A percentile compares a stretch with the other conserved stretches of the same genome.
These are phyloP conservation scores for Aspergillus egyptiacus DNA, from an alignment of 495 filamentous ascomycete genomes.

Conservation along the genomic window DNA sequence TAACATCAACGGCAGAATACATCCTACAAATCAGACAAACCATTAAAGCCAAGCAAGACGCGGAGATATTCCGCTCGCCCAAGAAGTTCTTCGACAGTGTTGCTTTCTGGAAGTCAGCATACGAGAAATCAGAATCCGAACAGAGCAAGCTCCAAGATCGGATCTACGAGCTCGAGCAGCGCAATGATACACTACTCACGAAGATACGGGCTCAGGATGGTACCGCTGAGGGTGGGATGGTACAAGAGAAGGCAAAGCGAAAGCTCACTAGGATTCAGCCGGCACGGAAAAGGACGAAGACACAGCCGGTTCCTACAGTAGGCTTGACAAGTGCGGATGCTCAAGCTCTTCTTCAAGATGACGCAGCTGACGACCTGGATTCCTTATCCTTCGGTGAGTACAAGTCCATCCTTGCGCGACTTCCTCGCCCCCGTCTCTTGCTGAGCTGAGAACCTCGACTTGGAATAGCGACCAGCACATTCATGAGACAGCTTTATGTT, in stretches of 20 bases:
- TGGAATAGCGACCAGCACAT: conserved; percentile 13
- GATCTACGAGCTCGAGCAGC: conserved; percentile 38
- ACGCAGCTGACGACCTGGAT: not conserved
- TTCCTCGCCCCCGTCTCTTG: too few relatives aligned
- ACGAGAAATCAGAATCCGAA: conserved; percentile 38
- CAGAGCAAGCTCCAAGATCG: conserved; percentile 40
- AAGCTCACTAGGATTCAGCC: conserved; percentile 13
- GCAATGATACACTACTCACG: conserved; percentile 22
- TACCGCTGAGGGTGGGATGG: not conserved
- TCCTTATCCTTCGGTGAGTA: conserved; percentile 12
- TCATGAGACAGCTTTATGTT: conserved; percentile 30
- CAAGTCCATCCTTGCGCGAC: not conserved
- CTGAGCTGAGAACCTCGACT: not conserved
- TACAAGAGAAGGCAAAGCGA: conserved; percentile 21
- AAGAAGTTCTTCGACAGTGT: conserved; percentile 43
- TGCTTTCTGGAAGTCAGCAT: conserved; percentile 48
- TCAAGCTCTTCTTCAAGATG: not conserved
- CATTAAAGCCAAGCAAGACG: conserved; percentile 23
- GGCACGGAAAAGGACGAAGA: conserved; percentile 23
- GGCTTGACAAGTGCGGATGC: not conserved
- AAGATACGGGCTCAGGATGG: conserved; percentile 15
- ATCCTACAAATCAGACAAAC: conserved; percentile 32
- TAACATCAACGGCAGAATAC: conserved; percentile 28
- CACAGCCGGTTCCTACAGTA: conserved; percentile 2
- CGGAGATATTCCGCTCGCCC: conserved; percentile 9